Evolutionary conservation across 2,329 filamentous ascomycete genomes (phyloP), one percentile per base, ranked within the genome.

Genomic region (Plenodomus tracheiphilus): DNA sequence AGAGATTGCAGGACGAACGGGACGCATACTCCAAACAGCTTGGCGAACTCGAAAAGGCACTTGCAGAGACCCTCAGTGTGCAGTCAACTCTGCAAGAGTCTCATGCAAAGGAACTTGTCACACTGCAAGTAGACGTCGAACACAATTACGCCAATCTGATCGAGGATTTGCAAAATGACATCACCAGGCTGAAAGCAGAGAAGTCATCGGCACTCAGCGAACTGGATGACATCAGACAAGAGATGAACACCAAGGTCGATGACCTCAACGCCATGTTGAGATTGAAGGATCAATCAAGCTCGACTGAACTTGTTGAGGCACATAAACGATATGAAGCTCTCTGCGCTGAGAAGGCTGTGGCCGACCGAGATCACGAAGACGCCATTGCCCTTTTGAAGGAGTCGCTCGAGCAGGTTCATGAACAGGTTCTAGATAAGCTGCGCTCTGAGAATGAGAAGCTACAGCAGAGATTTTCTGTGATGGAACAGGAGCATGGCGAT

Each of bases 401-500:
- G 2, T 59, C 64, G 2, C 43, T 71, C 10, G 54, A 59, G 13
- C 56, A 58, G 11, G 60, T 69, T 9, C 61, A 68, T 22, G 56
- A 65, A n/a, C 59, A 60, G 4, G 52, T 54, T 3, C 22, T 67
- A 11, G 45, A 52, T 4, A 55, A 60, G 22, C 51, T 72, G 36
- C 64, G 68, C 22, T 50, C 59, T 1, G 58, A 69, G 36, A 61
- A 62, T 35, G 53, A 65, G 17, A 30, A 21, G 1, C 43, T 69
- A 10, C 59, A 67, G 20, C 44, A 62, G 15, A 58, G 59, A 36
- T 48, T 69, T 20, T 28, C 61, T 1, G 53, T 55, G 19, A 47
- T 57, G 6, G 66, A 72, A 34, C 53, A 66, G 47, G 65, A 69
- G 41, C 66, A 70, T 39, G 52, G 55, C 30, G 64, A 69, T 43